Evolutionary conservation across 352 stramenopile genomes (phyloP).

Genomic region (Elongisporangium undulatum): DNA sequence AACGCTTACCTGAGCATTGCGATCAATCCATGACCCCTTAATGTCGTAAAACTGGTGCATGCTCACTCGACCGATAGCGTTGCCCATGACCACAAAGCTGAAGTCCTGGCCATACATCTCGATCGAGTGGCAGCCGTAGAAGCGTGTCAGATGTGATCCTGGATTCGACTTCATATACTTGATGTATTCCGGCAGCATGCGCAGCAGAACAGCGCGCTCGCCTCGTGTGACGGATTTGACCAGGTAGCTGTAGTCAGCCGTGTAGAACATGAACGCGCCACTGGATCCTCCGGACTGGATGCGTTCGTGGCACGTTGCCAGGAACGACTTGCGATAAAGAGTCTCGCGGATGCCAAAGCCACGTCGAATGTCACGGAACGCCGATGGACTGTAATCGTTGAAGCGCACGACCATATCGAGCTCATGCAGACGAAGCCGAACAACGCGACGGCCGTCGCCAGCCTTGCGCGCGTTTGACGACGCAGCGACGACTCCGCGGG

Average conservation of each 20-base stretch:
- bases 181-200: conserved; percentile 83
- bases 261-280: conserved; percentile 91
- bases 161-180: conserved; percentile 78
- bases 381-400: conserved; percentile 63
- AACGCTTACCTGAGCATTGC: conserved; percentile 60
- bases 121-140: conserved; percentile 88
- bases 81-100: conserved; percentile 91
- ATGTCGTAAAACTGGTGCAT: conserved; percentile 91
- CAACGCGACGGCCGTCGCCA: conserved; percentile 39
- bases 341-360: conserved; percentile 76
- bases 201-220: conserved; percentile 75
- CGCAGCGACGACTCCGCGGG: conserved; percentile 73
- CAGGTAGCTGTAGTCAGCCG: conserved; percentile 80
- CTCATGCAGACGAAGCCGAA: conserved; percentile 73
- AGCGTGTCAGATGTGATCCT: conserved; percentile 81
- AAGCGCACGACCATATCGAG: conserved; percentile 81
- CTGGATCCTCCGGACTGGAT: conserved; percentile 81
- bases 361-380: conserved; percentile 76
- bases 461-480: conserved; percentile 62
- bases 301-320: conserved; percentile 79
- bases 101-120: conserved; percentile 87
- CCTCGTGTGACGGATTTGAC: conserved; percentile 84
- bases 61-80: conserved; percentile 75
- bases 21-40: conserved; percentile 88
- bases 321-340: conserved; percentile 73